These are phyloP conservation scores for Recurvomyces mirabilis DNA, from an alignment of 495 filamentous ascomycete species.

Conservation along the genomic window DNA sequence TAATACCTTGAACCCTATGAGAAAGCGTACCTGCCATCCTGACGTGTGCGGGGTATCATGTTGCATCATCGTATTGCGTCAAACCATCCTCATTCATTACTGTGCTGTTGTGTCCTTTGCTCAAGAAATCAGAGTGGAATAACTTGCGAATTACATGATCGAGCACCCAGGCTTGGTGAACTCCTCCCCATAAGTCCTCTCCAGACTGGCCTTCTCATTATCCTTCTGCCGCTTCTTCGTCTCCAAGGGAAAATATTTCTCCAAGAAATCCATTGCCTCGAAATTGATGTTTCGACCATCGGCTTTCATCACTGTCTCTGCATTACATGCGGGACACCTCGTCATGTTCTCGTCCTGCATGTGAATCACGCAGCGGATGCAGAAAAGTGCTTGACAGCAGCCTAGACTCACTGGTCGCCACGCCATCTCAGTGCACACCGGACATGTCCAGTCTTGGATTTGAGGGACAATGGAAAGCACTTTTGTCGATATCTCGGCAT, in stretches of 20 bases:
- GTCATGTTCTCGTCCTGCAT: conserved; percentile 50
- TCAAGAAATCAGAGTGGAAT: too few species aligned
- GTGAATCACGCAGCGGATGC: conserved; percentile 59
- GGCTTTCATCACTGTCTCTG: conserved; percentile 47
- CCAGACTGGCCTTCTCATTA: conserved; percentile 32
- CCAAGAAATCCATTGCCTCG: conserved; percentile 47
- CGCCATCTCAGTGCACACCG: conserved; percentile 56
- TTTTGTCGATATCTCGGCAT: conserved; percentile 51
- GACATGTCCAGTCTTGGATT: conserved; percentile 60
- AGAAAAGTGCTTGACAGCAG: conserved; percentile 54
- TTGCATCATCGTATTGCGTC: too few species aligned
- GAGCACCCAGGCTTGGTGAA: conserved; percentile 14
- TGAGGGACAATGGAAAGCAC: conserved; percentile 57
- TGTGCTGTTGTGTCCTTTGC: too few species aligned
- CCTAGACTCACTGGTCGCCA: conserved; percentile 56
- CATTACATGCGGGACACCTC: conserved; percentile 57
- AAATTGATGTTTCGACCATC: conserved; percentile 53
- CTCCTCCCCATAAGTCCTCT: conserved; percentile 13
- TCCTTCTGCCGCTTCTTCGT: conserved; percentile 50
- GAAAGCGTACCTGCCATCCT: too few species aligned
- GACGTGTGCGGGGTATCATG: conserved; percentile 10
- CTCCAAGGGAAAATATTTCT: conserved; percentile 60
- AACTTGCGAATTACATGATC: conserved; percentile 13
- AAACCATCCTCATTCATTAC: too few species aligned
- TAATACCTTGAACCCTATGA: too few species aligned